Conservation (phyloP, 192 early-diverging fungal species). For the Gonapodya sp. region DNA sequence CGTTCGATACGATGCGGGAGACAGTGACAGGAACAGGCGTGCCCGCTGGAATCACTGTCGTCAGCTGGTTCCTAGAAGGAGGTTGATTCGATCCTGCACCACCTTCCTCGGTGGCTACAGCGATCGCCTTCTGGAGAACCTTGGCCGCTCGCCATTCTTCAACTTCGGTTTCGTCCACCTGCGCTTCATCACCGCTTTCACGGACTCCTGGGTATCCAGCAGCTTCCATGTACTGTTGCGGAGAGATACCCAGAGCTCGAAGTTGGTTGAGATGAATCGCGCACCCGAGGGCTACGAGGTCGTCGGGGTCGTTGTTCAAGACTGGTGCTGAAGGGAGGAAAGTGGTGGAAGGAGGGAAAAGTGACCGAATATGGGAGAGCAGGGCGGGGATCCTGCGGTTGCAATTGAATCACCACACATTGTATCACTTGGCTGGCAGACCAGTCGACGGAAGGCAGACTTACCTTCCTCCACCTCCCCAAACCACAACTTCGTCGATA, state of each 20-base stretch:
- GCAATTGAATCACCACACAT: background rate
- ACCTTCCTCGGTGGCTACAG: background rate
- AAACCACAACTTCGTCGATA: background rate
- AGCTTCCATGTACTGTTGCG: background rate
- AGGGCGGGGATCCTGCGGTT: conserved; percentile 4
- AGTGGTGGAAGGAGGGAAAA: background rate
- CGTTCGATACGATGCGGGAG: background rate
- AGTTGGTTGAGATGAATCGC: background rate
- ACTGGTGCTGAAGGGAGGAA: background rate
- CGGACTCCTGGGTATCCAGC: background rate
- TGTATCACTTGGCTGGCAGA: background rate
- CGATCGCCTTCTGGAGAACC: background rate
- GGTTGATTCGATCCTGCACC: background rate
- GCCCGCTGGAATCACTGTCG: background rate
- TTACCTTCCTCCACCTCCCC: background rate
- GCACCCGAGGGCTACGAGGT: background rate
- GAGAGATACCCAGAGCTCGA: background rate
- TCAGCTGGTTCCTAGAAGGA: background rate
- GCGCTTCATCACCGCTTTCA: background rate
- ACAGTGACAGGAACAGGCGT: background rate
- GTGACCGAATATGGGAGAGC: background rate
- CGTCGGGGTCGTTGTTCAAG: background rate
- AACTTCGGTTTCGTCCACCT: background rate
- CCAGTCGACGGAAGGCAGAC: background rate
- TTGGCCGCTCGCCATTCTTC: background rate